Evolutionary conservation across 805 yeast genomes (phyloP).

Genomic region (Saturnispora quitensis): DNA sequence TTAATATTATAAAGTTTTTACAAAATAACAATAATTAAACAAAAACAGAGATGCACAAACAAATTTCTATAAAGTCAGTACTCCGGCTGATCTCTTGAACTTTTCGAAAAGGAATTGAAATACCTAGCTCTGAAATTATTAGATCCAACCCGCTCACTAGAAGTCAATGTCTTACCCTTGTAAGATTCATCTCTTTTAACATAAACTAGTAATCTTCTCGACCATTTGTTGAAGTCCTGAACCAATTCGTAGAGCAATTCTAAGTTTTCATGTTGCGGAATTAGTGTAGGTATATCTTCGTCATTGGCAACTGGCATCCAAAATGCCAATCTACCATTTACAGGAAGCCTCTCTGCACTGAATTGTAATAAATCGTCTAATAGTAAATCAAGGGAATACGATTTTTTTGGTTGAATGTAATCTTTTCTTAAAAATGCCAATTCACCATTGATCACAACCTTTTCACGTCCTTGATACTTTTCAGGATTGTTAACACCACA

Average conservation of each 20-base stretch:
- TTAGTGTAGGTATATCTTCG: slow-evolving; percentile 45
- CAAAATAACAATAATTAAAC: background rate
- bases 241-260: slow-evolving; percentile 66
- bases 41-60: no score
- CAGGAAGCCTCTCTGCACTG: slow-evolving; percentile 61
- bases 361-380: slow-evolving; percentile 71
- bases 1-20: slow-evolving; percentile 2
- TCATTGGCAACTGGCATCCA: slow-evolving; percentile 99
- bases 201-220: slow-evolving; percentile 76
- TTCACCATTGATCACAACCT: slow-evolving; percentile 66
- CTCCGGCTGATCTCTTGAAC: slow-evolving; percentile 7
- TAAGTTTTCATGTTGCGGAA: slow-evolving; percentile 72
- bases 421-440: slow-evolving; percentile 70
- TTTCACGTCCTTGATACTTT: slow-evolving; percentile 63
- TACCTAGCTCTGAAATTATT: slow-evolving; percentile 71
- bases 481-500: slow-evolving; percentile 65
- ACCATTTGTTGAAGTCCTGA: slow-evolving; percentile 91
- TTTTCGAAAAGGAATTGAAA: slow-evolving; percentile 46
- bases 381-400: slow-evolving; percentile 69
- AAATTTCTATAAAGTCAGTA: background rate
- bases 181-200: slow-evolving; percentile 47
- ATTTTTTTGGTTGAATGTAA: slow-evolving; percentile 87
- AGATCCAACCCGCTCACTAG: slow-evolving; percentile 34
- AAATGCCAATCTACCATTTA: slow-evolving; percentile 75
- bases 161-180: slow-evolving; percentile 39